A percentile compares a stretch with the other conserved stretches of the same genome.
Conservation (phyloP, 2,329 filamentous ascomycete species). For the Madurella fahalii region DNA sequence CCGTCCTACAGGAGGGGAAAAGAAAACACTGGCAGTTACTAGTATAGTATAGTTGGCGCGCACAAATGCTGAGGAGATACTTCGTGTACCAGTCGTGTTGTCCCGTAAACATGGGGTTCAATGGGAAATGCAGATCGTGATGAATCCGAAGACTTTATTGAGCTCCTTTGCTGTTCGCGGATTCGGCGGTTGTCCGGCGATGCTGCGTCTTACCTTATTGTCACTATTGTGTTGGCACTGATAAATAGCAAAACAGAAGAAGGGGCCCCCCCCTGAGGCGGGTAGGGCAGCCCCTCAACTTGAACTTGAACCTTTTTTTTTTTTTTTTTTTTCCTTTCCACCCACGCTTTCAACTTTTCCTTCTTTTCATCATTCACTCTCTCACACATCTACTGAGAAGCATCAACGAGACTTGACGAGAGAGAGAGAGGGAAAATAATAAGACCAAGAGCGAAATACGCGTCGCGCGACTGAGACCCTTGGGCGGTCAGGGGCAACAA, state of each 20-base stretch:
- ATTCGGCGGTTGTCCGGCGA: not conserved
- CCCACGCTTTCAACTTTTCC: too few species aligned
- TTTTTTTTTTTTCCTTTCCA: too few species aligned
- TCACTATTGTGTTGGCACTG: conserved; percentile 8
- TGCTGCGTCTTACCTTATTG: not conserved
- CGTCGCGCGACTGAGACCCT: conserved; percentile 4
- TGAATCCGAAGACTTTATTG: not conserved
- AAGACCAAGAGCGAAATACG: not conserved
- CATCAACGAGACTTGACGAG: not conserved
- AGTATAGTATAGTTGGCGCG: not conserved
- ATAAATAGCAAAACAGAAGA: conserved; percentile 1
- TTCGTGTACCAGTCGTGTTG: not conserved
- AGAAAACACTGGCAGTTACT: not conserved
- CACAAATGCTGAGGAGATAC: not conserved
- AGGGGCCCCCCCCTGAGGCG: conserved; percentile 1
- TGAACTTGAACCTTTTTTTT: conserved; percentile 4
- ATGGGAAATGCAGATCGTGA: not conserved
- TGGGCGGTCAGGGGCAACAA: not conserved
- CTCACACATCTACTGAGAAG: not conserved
- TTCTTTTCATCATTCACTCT: not conserved
- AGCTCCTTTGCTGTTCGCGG: not conserved
- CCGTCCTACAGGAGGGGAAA: conserved; percentile 1
- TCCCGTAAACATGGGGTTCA: not conserved
- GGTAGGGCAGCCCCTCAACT: conserved; percentile 11
- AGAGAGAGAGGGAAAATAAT: not conserved